Evolutionary conservation across 805 yeast species (phyloP), one percentile per base, ranked within the genome.

Genomic region (Sugiyamaella floridensis): DNA sequence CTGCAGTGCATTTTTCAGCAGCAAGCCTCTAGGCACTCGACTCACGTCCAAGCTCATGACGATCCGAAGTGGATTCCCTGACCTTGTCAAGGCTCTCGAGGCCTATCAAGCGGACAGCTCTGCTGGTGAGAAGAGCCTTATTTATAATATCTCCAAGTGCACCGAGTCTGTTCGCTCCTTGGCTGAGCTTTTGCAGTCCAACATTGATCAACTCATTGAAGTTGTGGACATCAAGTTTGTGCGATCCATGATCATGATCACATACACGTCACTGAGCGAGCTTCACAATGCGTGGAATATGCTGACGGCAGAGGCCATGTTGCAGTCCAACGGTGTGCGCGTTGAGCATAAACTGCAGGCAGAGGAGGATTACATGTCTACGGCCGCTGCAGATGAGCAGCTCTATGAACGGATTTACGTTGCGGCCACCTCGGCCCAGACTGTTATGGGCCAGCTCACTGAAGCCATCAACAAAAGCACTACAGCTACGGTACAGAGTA

Each of bases 401-500:
- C 69, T 87, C 48, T 85, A 84, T 60, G 80, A 78, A 34, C 79
- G 86, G 16, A 74, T 87, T 43, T 78, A 75, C 28, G 72, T 75
- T 15, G 89, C 90, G 0, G 78, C 86, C 1, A 65, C 74, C 14
- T 78, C 85, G 50, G 90, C 96, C 1, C 86, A 81, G 60, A 78
- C 79, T n/a, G 95, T 88, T 1, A 83, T 85, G 60, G 77, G 83
- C 28, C 92, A 86, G 60, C 69, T 89, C 50, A 86, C 83, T 4
- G 74, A 72, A 40, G 65, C 66, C 20, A 57, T 68, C 6, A 49
- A 63, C 18, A 66, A 61, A 53, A 65, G 65, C 26, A 72, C 70
- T 20, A 68, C 65, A 48, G 67, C 75, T 7, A 62, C 77, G 34
- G 74, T 74, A 4, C 62, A 58, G 19, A 45, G 53, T 4, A 47